A percentile compares a stretch with the other conserved stretches of the same genome.
Evolutionary conservation across 345 rosid genomes (phyloP).

Genomic region (Lenwebbia sp.): DNA sequence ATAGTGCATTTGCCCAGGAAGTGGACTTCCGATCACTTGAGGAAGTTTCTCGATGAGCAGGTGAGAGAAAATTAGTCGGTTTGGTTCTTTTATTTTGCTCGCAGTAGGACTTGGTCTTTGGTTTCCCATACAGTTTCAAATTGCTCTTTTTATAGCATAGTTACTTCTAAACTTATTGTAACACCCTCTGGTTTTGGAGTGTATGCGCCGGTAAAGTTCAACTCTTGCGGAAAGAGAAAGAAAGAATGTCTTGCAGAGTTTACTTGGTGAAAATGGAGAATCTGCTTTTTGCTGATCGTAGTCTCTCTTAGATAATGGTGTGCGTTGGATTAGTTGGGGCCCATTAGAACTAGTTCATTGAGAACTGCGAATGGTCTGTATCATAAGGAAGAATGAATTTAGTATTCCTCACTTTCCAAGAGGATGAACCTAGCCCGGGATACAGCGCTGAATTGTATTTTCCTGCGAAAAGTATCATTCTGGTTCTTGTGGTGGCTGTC

Average conservation of each 20-base stretch:
- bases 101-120: background rate
- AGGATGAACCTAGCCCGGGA: background rate
- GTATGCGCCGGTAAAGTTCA: background rate
- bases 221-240: background rate
- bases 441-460: background rate
- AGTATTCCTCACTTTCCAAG: background rate
- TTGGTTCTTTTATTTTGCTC: background rate
- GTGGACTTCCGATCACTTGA: conserved; percentile 55
- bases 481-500: background rate
- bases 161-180: background rate
- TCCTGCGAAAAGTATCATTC: background rate
- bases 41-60: conserved; percentile 50
- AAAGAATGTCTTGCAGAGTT: background rate
- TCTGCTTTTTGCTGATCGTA: background rate
- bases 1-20: conserved; percentile 62
- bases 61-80: conserved; percentile 16
- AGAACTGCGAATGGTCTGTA: background rate
- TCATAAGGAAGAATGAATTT: background rate
- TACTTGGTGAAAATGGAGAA: background rate
- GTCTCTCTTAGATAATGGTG: background rate
- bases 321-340: background rate
- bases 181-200: background rate
- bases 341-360: background rate
- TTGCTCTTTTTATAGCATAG: background rate
- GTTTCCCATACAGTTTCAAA: background rate